Evolutionary conservation across 192 early-diverging fungal genomes (phyloP).

Genomic region (Coemansia furcata): DNA sequence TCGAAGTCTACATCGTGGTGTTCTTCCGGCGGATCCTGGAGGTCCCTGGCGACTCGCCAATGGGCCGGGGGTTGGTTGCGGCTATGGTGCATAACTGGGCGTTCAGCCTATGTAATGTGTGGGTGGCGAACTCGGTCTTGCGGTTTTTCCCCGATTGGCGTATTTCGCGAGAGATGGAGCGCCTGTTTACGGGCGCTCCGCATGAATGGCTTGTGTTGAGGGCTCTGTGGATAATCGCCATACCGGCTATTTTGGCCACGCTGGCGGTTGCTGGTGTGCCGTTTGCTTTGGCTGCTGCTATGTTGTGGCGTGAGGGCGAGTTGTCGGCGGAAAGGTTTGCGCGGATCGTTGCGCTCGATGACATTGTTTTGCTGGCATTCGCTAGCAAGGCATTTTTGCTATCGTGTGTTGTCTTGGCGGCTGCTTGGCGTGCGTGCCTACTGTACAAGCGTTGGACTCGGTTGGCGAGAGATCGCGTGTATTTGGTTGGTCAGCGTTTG

Average conservation of each 20-base stretch:
- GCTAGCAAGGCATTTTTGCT: constrained; percentile 21
- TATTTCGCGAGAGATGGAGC: constrained; percentile 15
- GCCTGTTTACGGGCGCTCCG: constrained; percentile 32
- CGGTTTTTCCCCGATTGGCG: constrained; percentile 24
- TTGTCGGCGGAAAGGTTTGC: constrained; percentile 21
- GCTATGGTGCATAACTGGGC: constrained; percentile 40
- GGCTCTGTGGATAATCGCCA: constrained; percentile 20
- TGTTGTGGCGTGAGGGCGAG: constrained; percentile 12
- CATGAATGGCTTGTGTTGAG: constrained; percentile 38
- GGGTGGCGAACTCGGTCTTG: constrained; percentile 24
- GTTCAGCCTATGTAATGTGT: constrained; percentile 36
- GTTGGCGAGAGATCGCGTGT: constrained; percentile 77
- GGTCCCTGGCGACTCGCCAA: not conserved
- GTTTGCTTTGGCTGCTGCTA: constrained; percentile 12
- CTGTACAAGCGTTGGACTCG: constrained; percentile 71
- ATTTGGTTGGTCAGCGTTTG: constrained; percentile 78
- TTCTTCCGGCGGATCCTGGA: constrained; percentile 21
- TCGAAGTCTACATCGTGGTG: constrained; percentile 40
- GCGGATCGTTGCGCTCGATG: constrained; percentile 12
- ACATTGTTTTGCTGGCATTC: constrained; percentile 22
- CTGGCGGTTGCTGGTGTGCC: constrained; percentile 10
- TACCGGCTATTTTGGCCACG: constrained; percentile 16
- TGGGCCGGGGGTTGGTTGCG: constrained; percentile 9
- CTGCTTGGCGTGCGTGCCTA: constrained; percentile 19
- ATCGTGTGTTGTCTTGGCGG: constrained; percentile 12